Conservation (phyloP, 2,329 filamentous ascomycete genomes). For the Furcasterigmium furcatum region DNA sequence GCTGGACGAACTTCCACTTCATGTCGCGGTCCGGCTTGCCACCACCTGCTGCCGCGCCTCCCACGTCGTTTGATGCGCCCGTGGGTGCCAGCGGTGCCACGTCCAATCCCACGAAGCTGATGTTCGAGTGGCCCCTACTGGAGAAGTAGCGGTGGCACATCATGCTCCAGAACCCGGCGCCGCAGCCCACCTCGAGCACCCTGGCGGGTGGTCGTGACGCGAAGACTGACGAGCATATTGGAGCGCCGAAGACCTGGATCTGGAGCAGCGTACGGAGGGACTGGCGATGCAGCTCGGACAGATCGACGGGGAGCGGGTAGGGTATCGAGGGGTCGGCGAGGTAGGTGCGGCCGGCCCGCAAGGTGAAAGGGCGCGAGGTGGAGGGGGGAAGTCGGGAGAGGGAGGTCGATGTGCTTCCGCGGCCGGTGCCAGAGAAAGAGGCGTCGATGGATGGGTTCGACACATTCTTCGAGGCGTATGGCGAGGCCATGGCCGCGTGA, state of each 20-base stretch:
- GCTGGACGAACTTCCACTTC: constrained; percentile 85
- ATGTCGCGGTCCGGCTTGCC: constrained; percentile 65
- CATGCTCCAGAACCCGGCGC: constrained; percentile 85
- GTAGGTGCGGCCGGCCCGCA: constrained; percentile 79
- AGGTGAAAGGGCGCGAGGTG: constrained; percentile 53
- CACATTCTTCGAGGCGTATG: constrained; percentile 8
- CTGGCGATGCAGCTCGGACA: constrained; percentile 84
- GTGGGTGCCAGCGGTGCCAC: constrained; percentile 64
- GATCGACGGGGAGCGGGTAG: constrained; percentile 87
- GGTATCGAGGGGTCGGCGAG: constrained; percentile 67
- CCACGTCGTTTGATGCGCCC: neutral
- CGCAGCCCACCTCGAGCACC: constrained; percentile 85
- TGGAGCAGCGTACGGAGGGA: constrained; percentile 79
- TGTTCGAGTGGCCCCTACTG: constrained; percentile 61
- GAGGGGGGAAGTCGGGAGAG: constrained; percentile 6
- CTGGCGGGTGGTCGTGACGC: constrained; percentile 66
- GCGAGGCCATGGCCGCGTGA: constrained; percentile 3
- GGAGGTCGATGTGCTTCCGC: constrained; percentile 6
- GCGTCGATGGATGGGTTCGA: constrained; percentile 8
- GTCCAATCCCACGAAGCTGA: constrained; percentile 80
- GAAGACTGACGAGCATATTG: constrained; percentile 70
- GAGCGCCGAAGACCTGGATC: constrained; percentile 76
- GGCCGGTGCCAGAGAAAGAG: constrained; percentile 3
- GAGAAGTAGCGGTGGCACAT: constrained; percentile 80
- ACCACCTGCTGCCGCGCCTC: constrained; percentile 40